Evolutionary conservation across 805 yeast genomes (phyloP).

Genomic region (Yamadazyma phyllophila): DNA sequence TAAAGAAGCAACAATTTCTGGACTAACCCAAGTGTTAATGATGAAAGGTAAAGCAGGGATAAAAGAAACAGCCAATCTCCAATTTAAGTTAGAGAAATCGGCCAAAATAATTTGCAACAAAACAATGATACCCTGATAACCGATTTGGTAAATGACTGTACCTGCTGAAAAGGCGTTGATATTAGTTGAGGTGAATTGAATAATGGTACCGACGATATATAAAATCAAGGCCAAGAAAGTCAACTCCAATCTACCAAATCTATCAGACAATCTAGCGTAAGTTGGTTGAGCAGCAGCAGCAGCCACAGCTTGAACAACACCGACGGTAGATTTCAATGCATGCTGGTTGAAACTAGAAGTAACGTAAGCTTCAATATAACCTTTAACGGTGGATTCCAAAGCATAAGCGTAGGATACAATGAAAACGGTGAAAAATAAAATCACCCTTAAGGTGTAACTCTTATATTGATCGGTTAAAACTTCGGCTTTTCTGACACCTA

Average conservation of each 20-base stretch:
- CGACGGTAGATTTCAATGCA: conserved; percentile 57
- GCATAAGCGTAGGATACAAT: conserved; percentile 56
- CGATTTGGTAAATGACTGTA: conserved; percentile 46
- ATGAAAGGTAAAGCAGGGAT: conserved; percentile 70
- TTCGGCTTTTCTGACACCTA: conserved; percentile 59
- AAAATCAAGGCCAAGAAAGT: conserved; percentile 49
- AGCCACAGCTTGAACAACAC: conserved; percentile 55
- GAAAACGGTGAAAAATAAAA: conserved; percentile 50
- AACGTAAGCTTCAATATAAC: conserved; percentile 46
- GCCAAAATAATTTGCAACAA: conserved; percentile 57
- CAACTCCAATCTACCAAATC: conserved; percentile 62
- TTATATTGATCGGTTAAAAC: conserved; percentile 48
- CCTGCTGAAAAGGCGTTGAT: conserved; percentile 64
- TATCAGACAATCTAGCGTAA: conserved; percentile 62
- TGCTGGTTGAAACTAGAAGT: conserved; percentile 53
- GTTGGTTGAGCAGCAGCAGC: conserved; percentile 68
- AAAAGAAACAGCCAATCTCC: conserved; percentile 66
- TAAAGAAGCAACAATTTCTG: conserved; percentile 47
- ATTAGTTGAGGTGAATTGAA: conserved; percentile 58
- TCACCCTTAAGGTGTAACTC: conserved; percentile 30
- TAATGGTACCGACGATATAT: conserved; percentile 61
- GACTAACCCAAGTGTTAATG: conserved; percentile 77
- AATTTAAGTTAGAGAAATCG: conserved; percentile 65
- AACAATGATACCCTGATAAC: conserved; percentile 64
- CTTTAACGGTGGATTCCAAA: conserved; percentile 13